Conservation (phyloP, 139 green algal genomes). For the Auxenochlorella pyrenoidosa region DNA sequence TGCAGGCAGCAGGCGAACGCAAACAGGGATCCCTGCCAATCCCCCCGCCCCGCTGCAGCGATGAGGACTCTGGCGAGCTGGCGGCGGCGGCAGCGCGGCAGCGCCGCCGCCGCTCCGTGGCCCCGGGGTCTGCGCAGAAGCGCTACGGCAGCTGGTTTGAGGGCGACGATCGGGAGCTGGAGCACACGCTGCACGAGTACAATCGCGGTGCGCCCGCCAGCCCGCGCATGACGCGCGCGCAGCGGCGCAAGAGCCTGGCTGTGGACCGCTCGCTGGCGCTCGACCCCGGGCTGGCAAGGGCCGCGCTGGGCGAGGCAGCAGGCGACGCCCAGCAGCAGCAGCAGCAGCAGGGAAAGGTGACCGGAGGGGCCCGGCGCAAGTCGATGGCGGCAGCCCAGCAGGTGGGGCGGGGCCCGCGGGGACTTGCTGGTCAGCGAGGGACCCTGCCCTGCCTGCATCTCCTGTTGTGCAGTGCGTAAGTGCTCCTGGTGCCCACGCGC, state of each 20-base stretch:
- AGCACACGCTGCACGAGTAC: conserved; percentile 38
- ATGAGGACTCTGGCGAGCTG: conserved; percentile 24
- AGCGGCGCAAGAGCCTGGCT: conserved; percentile 32
- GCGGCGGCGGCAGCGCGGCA: conserved; percentile 14
- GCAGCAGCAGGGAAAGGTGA: background rate
- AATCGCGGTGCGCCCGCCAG: conserved; percentile 13
- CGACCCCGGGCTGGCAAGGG: background rate
- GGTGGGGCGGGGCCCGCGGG: background rate
- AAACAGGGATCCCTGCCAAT: background rate
- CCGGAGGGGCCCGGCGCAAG: background rate
- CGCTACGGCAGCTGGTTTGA: conserved; percentile 49
- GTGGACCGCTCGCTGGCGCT: background rate
- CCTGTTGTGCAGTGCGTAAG: no score
- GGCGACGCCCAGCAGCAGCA: conserved; percentile 9
- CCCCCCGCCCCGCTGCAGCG: background rate
- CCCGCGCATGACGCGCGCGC: conserved; percentile 34
- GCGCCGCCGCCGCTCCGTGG: conserved; percentile 28
- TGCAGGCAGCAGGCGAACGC: no score
- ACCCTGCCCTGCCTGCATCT: background rate
- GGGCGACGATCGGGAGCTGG: conserved; percentile 42
- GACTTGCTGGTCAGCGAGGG: background rate
- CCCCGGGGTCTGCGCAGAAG: conserved; percentile 2
- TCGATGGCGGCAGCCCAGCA: conserved; percentile 5
- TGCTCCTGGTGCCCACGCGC: no score
- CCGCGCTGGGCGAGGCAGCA: background rate